These are phyloP conservation scores for Colletotrichum neosansevieriae DNA, from an alignment of 2,329 filamentous ascomycete species.

Conservation along the genomic window DNA sequence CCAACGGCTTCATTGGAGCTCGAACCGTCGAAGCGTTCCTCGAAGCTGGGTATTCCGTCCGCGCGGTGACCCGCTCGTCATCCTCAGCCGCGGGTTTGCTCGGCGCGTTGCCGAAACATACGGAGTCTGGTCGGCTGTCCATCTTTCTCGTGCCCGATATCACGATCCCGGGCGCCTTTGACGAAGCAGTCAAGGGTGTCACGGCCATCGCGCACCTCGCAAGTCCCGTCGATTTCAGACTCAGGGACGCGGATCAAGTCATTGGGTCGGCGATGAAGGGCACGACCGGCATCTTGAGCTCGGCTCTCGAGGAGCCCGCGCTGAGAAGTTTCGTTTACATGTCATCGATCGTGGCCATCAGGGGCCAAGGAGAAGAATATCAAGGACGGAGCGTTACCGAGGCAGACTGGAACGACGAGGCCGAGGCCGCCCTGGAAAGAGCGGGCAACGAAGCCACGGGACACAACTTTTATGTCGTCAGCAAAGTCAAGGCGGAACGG, in stretches of 20 bases:
- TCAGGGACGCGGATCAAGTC: constrained; percentile 55
- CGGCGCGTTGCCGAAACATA: constrained; percentile 41
- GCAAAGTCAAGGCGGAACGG: constrained; percentile 49
- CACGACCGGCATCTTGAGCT: constrained; percentile 53
- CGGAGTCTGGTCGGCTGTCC: constrained; percentile 40
- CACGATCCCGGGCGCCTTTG: constrained; percentile 49
- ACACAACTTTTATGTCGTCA: constrained; percentile 46
- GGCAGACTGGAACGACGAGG: constrained; percentile 49
- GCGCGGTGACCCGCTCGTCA: constrained; percentile 51
- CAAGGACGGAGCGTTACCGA: constrained; percentile 38
- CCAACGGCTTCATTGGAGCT: constrained; percentile 55
- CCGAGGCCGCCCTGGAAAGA: constrained; percentile 46
- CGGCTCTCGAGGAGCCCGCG: constrained; percentile 53
- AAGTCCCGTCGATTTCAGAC: constrained; percentile 51
- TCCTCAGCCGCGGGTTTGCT: constrained; percentile 40
- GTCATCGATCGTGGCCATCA: constrained; percentile 42
- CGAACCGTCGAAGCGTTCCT: constrained; percentile 53
- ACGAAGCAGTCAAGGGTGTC: constrained; percentile 50
- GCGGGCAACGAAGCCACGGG: constrained; percentile 35
- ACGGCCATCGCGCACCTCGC: constrained; percentile 60
- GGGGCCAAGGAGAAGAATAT: constrained; percentile 16
- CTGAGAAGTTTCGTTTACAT: constrained; percentile 52
- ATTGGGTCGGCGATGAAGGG: constrained; percentile 54
- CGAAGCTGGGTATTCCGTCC: constrained; percentile 52
- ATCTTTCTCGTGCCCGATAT: constrained; percentile 52